Conservation (phyloP, 2,329 filamentous ascomycete genomes). For the Pyrenophora teres region DNA sequence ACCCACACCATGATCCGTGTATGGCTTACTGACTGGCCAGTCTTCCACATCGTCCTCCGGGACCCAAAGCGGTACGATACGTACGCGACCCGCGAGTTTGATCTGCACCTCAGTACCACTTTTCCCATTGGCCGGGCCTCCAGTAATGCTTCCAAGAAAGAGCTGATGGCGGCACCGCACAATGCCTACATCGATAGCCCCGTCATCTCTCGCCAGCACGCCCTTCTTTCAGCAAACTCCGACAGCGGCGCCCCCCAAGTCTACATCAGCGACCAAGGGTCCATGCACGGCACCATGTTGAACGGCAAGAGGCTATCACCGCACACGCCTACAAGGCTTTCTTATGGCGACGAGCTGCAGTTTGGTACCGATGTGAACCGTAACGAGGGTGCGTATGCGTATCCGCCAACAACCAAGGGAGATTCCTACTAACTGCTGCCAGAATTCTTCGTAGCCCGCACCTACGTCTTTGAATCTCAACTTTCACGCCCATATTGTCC, state of each 20-base stretch:
- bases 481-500: conserved; percentile 22
- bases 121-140: conserved; percentile 53
- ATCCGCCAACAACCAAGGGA: background rate
- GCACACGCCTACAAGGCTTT: conserved; percentile 29
- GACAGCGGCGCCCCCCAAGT: conserved; percentile 37
- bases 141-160: conserved; percentile 46
- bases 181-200: conserved; percentile 74
- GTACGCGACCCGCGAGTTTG: conserved; percentile 38
- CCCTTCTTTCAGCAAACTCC: conserved; percentile 48
- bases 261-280: conserved; percentile 60
- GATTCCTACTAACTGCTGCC: conserved; percentile 14
- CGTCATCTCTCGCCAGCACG: conserved; percentile 73
- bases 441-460: conserved; percentile 41
- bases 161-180: conserved; percentile 48
- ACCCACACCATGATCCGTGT: background rate
- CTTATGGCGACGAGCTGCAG: conserved; percentile 41
- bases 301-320: conserved; percentile 49
- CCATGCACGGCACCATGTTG: conserved; percentile 66
- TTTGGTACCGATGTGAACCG: conserved; percentile 46
- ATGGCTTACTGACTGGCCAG: conserved; percentile 19
- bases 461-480: conserved; percentile 36
- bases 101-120: conserved; percentile 28
- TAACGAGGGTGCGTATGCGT: conserved; percentile 33
- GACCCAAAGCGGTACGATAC: conserved; percentile 50
- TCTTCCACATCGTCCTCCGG: conserved; percentile 39